Base-by-base conservation (phyloP, 257 asterid species). In the Salvia miltiorrhiza region DNA sequence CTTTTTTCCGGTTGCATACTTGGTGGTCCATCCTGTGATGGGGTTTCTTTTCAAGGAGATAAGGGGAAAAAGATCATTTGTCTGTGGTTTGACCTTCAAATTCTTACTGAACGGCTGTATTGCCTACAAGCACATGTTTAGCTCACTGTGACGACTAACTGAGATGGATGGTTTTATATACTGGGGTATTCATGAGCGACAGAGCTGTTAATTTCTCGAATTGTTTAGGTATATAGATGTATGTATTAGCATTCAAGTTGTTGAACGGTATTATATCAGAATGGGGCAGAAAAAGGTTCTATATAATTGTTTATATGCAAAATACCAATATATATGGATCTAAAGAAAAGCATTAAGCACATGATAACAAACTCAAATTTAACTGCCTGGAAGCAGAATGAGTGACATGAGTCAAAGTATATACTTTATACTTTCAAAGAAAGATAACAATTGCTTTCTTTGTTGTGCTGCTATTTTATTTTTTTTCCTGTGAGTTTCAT, bases 361-460 rank as follows among this genome's bases (percentile, higher is more conserved):
- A 9, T 55, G 13, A 53, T 40, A 26, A 53, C 14, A 32, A 63
- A 65, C 52, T 53, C 61, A 35, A 58, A 53, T 61, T 9, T 40
- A 9, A 60, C 44, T 23, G 71, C 57, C 57, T 48, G 57, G 71
- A 43, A 57, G 37, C 44, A 70, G 74, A 54, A 21, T 50, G 41
- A 53, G 41, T 57, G 45, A 19, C 54, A 21, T 50, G 41, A 53
- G 41, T 57, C 52, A 19, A 23, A 28, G 35, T 16, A 26, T 35
- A 23, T 39, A 26, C 50, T 43, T 12, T 19, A 9, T 40, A 35
- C 28, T 58, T 72, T 11, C 59, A 54, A 40, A 4, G 39, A 60
- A 54, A n/a, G 19, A 30, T 30, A 61, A 16, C 21, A 74, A 30
- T 53, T 68, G 57, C 49, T 54, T 65, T 12, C 12, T 4, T 60